These are phyloP conservation scores for Ramicandelaber brevisporus DNA, from an alignment of 192 early-diverging fungal genomes.

Conservation along the genomic window DNA sequence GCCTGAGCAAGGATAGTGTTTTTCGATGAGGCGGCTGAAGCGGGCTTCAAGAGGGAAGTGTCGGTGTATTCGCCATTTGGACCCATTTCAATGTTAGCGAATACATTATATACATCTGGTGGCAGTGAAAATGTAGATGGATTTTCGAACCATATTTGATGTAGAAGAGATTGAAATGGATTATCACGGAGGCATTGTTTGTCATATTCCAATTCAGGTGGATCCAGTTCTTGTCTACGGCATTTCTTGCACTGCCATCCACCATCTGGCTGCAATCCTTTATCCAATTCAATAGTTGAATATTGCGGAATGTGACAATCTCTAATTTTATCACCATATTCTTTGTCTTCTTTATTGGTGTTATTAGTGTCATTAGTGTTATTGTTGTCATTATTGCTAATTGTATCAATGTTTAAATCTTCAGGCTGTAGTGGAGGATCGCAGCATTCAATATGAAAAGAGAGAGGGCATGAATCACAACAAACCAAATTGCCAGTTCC, in stretches of 20 bases:
- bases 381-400: too few relatives aligned
- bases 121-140: constrained; percentile 14
- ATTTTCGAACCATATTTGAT: constrained; percentile 9
- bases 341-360: too few relatives aligned
- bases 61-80: neutral
- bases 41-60: neutral
- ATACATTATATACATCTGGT: too few relatives aligned
- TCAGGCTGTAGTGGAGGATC: constrained; percentile 16
- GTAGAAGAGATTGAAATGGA: constrained; percentile 13
- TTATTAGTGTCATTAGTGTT: too few relatives aligned
- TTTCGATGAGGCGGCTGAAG: neutral
- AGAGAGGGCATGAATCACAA: constrained; percentile 16
- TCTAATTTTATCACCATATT: constrained; percentile 8
- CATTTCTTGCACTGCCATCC: constrained; percentile 18
- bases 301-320: too few relatives aligned
- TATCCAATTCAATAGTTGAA: too few relatives aligned
- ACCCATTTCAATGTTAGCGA: constrained; percentile 14
- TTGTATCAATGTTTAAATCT: constrained; percentile 7
- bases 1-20: constrained; percentile 4
- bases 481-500: constrained; percentile 16
- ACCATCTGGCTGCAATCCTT: too few relatives aligned
- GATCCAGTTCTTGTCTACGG: constrained; percentile 4
- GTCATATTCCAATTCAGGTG: constrained; percentile 16
- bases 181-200: too few relatives aligned
- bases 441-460: constrained; percentile 15